phyloP scores from a whole-genome alignment of 371 early-diverging fungal genomes.

The Syncephalis plumigaleata region DNA sequence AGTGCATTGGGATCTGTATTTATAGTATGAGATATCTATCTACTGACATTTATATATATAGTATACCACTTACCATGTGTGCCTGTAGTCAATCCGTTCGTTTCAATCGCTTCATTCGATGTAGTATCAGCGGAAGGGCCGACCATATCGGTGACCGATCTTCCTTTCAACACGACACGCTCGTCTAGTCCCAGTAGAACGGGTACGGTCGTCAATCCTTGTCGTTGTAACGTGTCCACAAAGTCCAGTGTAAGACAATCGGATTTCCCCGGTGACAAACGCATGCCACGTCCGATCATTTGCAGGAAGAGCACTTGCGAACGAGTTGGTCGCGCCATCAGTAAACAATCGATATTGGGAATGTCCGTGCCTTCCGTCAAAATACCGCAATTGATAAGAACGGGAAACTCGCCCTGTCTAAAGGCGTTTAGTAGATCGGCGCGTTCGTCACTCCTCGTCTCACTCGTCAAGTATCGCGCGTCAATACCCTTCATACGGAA shows the following conservation, averaged over 20 bases:
- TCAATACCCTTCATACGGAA: constrained; percentile 39
- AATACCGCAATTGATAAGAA: constrained; percentile 82
- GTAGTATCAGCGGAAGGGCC: too few relatives aligned
- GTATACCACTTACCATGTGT: too few relatives aligned
- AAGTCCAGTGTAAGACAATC: constrained; percentile 80
- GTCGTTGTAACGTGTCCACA: constrained; percentile 37
- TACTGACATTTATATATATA: too few relatives aligned
- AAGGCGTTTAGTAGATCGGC: constrained; percentile 36
- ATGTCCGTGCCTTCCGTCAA: constrained; percentile 81
- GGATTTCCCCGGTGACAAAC: constrained; percentile 38
- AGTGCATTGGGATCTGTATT: too few relatives aligned
- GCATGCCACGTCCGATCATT: constrained; percentile 89
- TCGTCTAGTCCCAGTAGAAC: constrained; percentile 49
- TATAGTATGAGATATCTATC: too few relatives aligned
- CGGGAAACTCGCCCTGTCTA: constrained; percentile 38
- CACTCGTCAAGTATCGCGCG: constrained; percentile 44
- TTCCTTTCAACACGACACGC: constrained; percentile 13
- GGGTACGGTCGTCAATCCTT: constrained; percentile 36
- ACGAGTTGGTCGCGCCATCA: constrained; percentile 78
- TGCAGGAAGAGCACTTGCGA: constrained; percentile 73
- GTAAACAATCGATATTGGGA: constrained; percentile 69
- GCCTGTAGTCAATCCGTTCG: too few relatives aligned
- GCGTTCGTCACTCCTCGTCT: constrained; percentile 31
- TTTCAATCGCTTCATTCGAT: too few relatives aligned
- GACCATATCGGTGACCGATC: too few relatives aligned